Percentiles rank a stretch among this genome's conserved stretches.
Evolutionary conservation across 1,284 basidiomycete species (phyloP).

Genomic region (Hymenochaete sp.): DNA sequence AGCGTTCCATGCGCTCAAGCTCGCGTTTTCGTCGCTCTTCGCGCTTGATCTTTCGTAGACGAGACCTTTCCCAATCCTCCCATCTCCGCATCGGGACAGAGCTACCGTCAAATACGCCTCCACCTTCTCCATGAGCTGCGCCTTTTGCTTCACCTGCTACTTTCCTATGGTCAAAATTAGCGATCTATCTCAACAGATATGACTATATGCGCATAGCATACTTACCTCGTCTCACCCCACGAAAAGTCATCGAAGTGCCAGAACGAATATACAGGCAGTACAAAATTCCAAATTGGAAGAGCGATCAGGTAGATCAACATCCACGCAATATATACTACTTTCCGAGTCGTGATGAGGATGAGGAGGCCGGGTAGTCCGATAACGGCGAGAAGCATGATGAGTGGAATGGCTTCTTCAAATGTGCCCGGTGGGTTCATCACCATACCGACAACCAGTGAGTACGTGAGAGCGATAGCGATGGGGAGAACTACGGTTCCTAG

Average conservation of each 20-base stretch:
- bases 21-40: slow-evolving; percentile 81
- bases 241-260: slow-evolving; percentile 99
- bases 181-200: slow-evolving; percentile 18
- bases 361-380: slow-evolving; percentile 90
- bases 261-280: slow-evolving; percentile 91
- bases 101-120: slow-evolving; percentile 45
- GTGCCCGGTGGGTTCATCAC: slow-evolving; percentile 72
- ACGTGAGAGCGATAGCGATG: slow-evolving; percentile 89
- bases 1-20: slow-evolving; percentile 52
- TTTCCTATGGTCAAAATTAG: slow-evolving; percentile 48
- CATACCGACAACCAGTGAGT: slow-evolving; percentile 79
- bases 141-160: slow-evolving; percentile 84
- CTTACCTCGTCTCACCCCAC: slow-evolving; percentile 93
- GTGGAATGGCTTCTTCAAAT: slow-evolving; percentile 91
- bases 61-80: slow-evolving; percentile 99
- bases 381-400: slow-evolving; percentile 83
- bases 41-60: slow-evolving; percentile 83
- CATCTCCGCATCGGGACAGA: slow-evolving; percentile 86
- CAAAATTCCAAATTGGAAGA: slow-evolving; percentile 92
- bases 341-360: slow-evolving; percentile 90
- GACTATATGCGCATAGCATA: slow-evolving; percentile 17
- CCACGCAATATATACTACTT: slow-evolving; percentile 95
- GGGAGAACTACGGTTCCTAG: slow-evolving; percentile 94
- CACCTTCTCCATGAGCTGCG: slow-evolving; percentile 67
- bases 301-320: slow-evolving; percentile 93